Evolutionary conservation across 169 alveolate genomes (phyloP).

Genomic region (Babesia ovis): DNA sequence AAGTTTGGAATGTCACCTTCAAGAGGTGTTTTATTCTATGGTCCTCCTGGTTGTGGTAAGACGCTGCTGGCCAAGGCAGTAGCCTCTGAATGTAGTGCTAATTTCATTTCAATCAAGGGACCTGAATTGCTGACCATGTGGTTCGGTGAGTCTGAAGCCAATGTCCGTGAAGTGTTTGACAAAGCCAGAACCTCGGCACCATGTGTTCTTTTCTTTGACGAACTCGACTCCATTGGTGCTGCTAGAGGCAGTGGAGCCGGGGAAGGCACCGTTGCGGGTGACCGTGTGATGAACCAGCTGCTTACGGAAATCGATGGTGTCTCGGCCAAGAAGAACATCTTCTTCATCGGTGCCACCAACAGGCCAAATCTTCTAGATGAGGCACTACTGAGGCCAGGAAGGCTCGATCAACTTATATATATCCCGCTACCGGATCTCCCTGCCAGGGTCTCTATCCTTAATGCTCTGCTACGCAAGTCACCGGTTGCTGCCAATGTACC

Average conservation of each 20-base stretch:
- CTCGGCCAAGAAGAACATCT: conserved; percentile 97
- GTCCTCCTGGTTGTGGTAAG: conserved; percentile 99
- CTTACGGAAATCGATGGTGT: conserved; percentile 99
- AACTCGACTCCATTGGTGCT: conserved; percentile 98
- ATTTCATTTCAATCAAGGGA: conserved; percentile 97
- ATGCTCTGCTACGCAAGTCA: conserved; percentile 94
- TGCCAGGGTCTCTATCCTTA: conserved; percentile 92
- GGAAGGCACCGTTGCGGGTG: conserved; percentile 98
- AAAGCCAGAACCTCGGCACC: conserved; percentile 99
- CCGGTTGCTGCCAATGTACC: conserved; percentile 98
- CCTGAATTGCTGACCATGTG: conserved; percentile 99
- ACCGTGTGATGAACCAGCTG: conserved; percentile 98
- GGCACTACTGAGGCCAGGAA: conserved; percentile 99
- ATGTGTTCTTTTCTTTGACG: conserved; percentile 99
- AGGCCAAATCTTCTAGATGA: conserved; percentile 99
- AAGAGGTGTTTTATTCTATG: conserved; percentile 98
- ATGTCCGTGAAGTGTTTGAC: conserved; percentile 99
- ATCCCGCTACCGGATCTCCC: conserved; percentile 99
- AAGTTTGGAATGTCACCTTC: conserved; percentile 98
- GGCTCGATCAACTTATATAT: conserved; percentile 98
- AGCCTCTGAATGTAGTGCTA: conserved; percentile 99
- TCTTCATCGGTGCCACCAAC: conserved; percentile 99
- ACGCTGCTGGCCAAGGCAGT: conserved; percentile 98
- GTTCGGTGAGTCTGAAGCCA: conserved; percentile 99
- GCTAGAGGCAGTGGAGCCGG: conserved; percentile 92